Base-by-base conservation (phyloP, 345 rosid genomes). In the Corymbia maculata region DNA sequence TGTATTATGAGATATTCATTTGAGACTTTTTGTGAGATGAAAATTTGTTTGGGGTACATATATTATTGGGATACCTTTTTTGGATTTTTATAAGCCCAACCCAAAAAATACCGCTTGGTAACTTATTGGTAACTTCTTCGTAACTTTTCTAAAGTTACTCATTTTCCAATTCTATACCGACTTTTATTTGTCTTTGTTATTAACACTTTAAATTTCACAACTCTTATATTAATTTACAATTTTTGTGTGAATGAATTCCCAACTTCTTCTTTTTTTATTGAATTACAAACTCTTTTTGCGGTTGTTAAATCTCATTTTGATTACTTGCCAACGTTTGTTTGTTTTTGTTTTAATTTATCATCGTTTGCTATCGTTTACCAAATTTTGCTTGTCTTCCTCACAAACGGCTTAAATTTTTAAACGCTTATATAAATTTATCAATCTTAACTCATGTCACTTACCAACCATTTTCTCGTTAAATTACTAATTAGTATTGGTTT, bases 1-100 rank as follows among this genome's bases (percentile, higher is more conserved):
- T 68, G 10, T 14, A 0, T 30, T 21, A 0, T 30, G 6, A 10
- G 11, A 10, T 66, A 66, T 11, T 19, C 2, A 6, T 66, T 15
- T 30, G 79, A 66, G 36, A 64, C 9, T 64, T 13, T 53, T 55
- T 55, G 59, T 55, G 26, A 55, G 59, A 55, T 55, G 4, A 3
- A 55, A 55, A 55, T 59, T 59, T 26, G 6, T 59, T 59, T 59
- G 30, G 21, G n/a, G 13, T 11, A 59, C 6, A 59, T 59, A 14
- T 12, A 5, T 3, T 6, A 3, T 0, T 2, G 21, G 61, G 26
- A 28, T 61, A 28, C 8, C 68, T 11, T 61, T 57, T 59, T 59
- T 59, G 6, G 6, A 52, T 59, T 61, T 28, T n/a, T 30, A 17
- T 30, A 66, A 7, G 15, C 15, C 15, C 44, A 53, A 68, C 22